Conservation (phyloP, 2,329 filamentous ascomycete genomes). For the Incumbomyces delicatus region DNA sequence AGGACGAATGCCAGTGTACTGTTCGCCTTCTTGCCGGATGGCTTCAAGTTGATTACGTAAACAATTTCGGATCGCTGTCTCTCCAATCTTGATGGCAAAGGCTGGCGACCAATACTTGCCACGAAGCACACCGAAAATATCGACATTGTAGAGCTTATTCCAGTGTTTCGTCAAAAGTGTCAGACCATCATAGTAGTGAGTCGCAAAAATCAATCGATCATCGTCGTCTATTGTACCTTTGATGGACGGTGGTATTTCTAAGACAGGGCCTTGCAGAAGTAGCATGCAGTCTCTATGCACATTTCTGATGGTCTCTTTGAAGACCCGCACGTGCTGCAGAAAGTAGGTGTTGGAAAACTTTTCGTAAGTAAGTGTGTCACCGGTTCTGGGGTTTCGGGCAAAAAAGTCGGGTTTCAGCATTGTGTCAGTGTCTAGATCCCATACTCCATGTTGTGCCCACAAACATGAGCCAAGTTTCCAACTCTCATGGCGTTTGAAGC, state of each 20-base stretch:
- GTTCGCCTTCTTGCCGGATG: constrained; percentile 75
- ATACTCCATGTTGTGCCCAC: constrained; percentile 94
- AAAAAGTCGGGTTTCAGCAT: constrained; percentile 84
- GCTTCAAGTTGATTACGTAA: constrained; percentile 77
- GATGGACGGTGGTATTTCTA: constrained; percentile 81
- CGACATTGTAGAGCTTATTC: constrained; percentile 96
- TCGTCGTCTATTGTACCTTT: constrained; percentile 86
- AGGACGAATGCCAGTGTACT: constrained; percentile 79
- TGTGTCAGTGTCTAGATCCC: constrained; percentile 71
- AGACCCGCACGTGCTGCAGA: constrained; percentile 72
- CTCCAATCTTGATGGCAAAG: constrained; percentile 85
- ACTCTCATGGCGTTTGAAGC: constrained; percentile 74
- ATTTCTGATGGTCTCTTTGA: constrained; percentile 61
- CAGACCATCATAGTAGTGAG: constrained; percentile 94
- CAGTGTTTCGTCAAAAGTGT: constrained; percentile 97
- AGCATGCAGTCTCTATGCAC: constrained; percentile 75
- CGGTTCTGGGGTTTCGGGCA: constrained; percentile 63
- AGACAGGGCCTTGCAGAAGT: constrained; percentile 81
- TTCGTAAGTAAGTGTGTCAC: constrained; percentile 65
- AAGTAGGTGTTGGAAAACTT: constrained; percentile 88
- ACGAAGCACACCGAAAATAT: constrained; percentile 82
- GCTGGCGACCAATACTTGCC: constrained; percentile 81
- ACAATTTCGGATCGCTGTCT: constrained; percentile 88
- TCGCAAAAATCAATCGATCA: constrained; percentile 78
- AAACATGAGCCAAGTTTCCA: constrained; percentile 94